Evolutionary conservation across 2,329 filamentous ascomycete species (phyloP).

Genomic region (Ustulina deusta): DNA sequence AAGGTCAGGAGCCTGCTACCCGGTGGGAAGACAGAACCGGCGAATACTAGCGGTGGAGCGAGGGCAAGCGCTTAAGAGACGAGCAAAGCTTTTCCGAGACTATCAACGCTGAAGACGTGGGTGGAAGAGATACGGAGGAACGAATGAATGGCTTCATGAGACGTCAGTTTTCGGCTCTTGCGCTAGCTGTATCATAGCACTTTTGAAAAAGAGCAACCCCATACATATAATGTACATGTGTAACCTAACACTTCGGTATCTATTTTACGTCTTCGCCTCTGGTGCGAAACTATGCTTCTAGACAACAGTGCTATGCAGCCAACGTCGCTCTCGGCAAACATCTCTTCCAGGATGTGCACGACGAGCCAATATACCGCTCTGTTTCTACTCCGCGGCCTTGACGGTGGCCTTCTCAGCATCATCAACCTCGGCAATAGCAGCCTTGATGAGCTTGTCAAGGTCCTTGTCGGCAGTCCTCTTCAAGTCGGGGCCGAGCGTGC

Average conservation of each 20-base stretch:
- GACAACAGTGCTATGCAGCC: not conserved
- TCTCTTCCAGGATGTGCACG: not conserved
- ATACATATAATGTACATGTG: conserved; percentile 45
- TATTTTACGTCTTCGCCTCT: not conserved
- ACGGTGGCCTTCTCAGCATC: conserved; percentile 62
- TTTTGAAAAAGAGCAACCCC: conserved; percentile 39
- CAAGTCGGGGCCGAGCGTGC: conserved; percentile 58
- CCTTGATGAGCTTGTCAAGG: conserved; percentile 60
- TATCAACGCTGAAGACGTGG: not conserved
- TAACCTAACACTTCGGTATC: not conserved
- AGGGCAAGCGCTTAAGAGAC: conserved; percentile 35
- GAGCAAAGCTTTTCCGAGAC: not conserved
- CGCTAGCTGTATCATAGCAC: conserved; percentile 40
- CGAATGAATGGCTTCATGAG: not conserved
- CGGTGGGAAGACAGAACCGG: conserved; percentile 7
- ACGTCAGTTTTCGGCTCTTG: conserved; percentile 23
- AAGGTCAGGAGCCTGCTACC: conserved; percentile 48
- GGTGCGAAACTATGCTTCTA: not conserved
- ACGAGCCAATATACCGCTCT: conserved; percentile 28
- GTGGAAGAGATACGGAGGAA: conserved; percentile 7
- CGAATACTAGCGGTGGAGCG: conserved; percentile 8
- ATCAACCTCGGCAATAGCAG: conserved; percentile 62
- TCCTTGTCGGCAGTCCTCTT: conserved; percentile 57
- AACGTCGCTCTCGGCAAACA: not conserved
- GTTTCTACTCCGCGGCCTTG: conserved; percentile 51